Evolutionary conservation across 2,329 filamentous ascomycete species (phyloP).

Genomic region (Aspergillus tamarii): DNA sequence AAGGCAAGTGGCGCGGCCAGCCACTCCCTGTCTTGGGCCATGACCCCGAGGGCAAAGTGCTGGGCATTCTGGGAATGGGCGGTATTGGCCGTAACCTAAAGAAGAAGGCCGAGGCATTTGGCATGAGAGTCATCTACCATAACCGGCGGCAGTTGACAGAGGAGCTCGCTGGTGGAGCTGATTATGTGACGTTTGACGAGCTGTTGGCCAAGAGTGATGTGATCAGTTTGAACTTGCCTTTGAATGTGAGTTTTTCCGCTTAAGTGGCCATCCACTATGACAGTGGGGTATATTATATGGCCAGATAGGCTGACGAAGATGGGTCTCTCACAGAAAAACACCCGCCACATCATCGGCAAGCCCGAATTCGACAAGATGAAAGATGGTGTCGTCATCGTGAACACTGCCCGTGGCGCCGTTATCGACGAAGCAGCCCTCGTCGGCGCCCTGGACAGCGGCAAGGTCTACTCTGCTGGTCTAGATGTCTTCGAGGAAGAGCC

Average conservation of each 20-base stretch:
- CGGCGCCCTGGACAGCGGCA: conserved; percentile 68
- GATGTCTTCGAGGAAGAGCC: conserved; percentile 87
- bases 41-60: conserved; percentile 75
- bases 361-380: conserved; percentile 78
- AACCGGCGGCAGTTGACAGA: conserved; percentile 67
- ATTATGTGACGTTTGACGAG: conserved; percentile 69
- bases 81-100: conserved; percentile 80
- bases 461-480: conserved; percentile 71
- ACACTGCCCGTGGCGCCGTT: conserved; percentile 80
- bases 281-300: neutral
- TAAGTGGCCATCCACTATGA: neutral
- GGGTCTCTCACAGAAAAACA: conserved; percentile 55
- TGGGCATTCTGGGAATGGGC: conserved; percentile 85
- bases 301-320: neutral
- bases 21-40: conserved; percentile 64
- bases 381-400: conserved; percentile 73
- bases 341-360: conserved; percentile 74
- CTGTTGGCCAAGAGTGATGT: conserved; percentile 73
- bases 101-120: conserved; percentile 73
- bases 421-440: conserved; percentile 82
- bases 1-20: conserved; percentile 68
- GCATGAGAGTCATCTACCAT: conserved; percentile 74
- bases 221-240: conserved; percentile 75
- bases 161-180: conserved; percentile 48
- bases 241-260: conserved; percentile 66